Conservation (phyloP, 768 basidiomycete species). For the Termitomyces sp. region DNA sequence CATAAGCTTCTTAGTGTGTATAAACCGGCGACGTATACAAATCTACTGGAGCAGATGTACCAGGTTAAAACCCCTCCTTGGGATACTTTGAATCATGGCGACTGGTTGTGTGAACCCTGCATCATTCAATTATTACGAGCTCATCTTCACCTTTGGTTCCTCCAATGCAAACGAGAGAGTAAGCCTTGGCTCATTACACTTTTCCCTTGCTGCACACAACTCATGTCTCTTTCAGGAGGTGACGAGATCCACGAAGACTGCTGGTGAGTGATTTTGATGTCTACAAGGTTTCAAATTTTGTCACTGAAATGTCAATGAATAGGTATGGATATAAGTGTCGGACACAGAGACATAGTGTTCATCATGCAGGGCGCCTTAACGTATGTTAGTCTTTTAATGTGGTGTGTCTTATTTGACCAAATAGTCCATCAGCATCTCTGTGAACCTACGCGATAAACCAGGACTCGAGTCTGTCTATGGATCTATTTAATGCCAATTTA, state of each 20-base stretch:
- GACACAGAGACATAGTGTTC: constrained; percentile 22
- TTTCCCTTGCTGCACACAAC: background rate
- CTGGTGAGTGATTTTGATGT: constrained; percentile 18
- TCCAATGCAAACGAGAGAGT: constrained; percentile 22
- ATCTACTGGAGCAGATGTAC: constrained; percentile 13
- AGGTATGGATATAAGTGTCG: constrained; percentile 32
- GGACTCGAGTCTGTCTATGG: background rate
- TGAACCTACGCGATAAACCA: constrained; percentile 15
- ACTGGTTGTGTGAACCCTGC: constrained; percentile 30
- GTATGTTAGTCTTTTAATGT: constrained; percentile 14
- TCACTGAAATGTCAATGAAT: background rate
- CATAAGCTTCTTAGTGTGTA: background rate
- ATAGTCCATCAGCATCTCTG: constrained; percentile 18
- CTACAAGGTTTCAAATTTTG: background rate
- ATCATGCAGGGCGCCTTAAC: constrained; percentile 25
- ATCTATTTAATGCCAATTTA: background rate
- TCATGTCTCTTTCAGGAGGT: constrained; percentile 7
- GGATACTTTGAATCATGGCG: constrained; percentile 24
- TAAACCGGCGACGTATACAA: background rate
- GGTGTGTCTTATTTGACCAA: background rate
- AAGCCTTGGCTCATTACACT: background rate
- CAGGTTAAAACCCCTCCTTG: constrained; percentile 12
- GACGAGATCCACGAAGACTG: constrained; percentile 21
- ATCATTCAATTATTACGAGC: constrained; percentile 21
- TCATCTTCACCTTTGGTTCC: constrained; percentile 27